Percentiles rank a stretch among this genome's conserved stretches.
These are phyloP conservation scores for Calocybe indica DNA, from an alignment of 768 basidiomycete genomes.

Conservation along the genomic window DNA sequence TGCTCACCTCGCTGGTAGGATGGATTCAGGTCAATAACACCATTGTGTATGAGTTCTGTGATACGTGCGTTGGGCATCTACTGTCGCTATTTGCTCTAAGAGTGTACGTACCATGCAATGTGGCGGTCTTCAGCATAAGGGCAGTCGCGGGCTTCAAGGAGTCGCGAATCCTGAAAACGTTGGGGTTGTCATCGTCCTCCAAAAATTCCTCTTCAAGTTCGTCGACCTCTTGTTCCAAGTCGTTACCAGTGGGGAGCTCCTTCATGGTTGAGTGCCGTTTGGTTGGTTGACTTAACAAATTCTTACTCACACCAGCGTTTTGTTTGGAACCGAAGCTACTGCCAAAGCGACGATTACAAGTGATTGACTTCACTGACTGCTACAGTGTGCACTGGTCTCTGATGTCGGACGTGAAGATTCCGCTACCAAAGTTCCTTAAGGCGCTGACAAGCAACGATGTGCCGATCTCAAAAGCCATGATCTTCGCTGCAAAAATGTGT, in stretches of 20 bases:
- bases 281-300: no score
- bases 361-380: background rate
- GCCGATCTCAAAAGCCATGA: slow-evolving; percentile 61
- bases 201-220: slow-evolving; percentile 42
- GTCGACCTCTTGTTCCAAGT: slow-evolving; percentile 35
- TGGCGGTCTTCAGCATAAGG: slow-evolving; percentile 33
- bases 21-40: slow-evolving; percentile 64
- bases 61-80: no score
- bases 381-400: background rate
- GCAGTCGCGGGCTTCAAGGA: slow-evolving; percentile 34
- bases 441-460: slow-evolving; percentile 53
- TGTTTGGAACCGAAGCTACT: slow-evolving; percentile 4
- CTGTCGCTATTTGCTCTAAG: background rate
- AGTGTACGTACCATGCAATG: slow-evolving; percentile 40
- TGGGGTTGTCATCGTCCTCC: slow-evolving; percentile 30
- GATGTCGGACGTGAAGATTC: slow-evolving; percentile 37
- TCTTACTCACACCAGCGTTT: no score
- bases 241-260: slow-evolving; percentile 3
- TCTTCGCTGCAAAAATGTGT: slow-evolving; percentile 64
- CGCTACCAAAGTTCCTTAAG: slow-evolving; percentile 64
- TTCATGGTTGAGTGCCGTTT: slow-evolving; percentile 1
- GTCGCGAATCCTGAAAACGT: slow-evolving; percentile 37
- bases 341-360: background rate
- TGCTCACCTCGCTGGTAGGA: slow-evolving; percentile 64
- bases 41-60: slow-evolving; percentile 61